Conservation (phyloP, 1,139 yeast genomes). For the Hansenula lynferdii region DNA sequence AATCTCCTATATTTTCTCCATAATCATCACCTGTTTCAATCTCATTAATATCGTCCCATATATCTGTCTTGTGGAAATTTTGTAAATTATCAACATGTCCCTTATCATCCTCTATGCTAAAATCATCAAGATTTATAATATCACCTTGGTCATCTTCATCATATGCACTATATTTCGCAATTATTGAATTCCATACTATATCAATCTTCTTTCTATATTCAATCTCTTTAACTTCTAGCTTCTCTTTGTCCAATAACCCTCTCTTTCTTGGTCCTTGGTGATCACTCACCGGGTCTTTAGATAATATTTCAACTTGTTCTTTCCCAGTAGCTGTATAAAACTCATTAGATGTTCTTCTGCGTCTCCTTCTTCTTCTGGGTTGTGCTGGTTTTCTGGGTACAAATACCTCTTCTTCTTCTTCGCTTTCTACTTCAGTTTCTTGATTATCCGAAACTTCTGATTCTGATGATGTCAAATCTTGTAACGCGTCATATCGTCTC, state of each 20-base stretch:
- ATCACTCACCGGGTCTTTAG: no score
- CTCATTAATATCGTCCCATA: constrained; percentile 14
- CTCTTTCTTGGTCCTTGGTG: not conserved
- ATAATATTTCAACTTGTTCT: not conserved
- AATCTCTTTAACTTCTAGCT: constrained; percentile 8
- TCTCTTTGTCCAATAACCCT: not conserved
- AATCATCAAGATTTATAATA: constrained; percentile 53
- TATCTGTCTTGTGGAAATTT: constrained; percentile 4
- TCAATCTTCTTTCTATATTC: constrained; percentile 17
- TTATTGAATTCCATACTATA: constrained; percentile 44
- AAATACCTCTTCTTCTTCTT: not conserved
- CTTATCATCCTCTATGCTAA: constrained; percentile 47
- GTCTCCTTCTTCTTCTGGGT: no score
- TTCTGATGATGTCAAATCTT: not conserved
- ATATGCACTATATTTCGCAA: constrained; percentile 44
- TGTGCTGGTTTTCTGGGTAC: no score
- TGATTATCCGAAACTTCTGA: not conserved
- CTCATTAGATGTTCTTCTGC: not conserved
- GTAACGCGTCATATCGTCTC: no score
- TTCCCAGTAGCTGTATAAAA: not conserved
- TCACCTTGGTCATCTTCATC: constrained; percentile 54
- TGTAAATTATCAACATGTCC: constrained; percentile 40
- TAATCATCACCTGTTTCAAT: not conserved
- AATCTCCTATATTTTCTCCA: not conserved
- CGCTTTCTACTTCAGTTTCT: not conserved